Evolutionary conservation across 2,329 filamentous ascomycete species (phyloP).

Genomic region (Microascus cirrosus): DNA sequence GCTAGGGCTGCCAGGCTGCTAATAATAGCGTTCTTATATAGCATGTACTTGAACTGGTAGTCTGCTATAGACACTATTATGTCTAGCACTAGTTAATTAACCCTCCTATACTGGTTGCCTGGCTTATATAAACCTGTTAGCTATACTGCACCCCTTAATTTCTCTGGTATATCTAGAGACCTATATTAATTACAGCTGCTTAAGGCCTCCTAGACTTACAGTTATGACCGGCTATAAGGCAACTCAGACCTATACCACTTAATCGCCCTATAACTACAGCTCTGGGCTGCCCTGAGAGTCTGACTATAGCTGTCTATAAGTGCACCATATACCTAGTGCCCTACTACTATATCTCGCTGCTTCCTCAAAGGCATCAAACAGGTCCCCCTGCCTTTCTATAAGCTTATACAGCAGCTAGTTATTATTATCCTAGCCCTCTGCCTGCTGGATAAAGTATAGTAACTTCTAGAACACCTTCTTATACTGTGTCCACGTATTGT

Average conservation of each 20-base stretch:
- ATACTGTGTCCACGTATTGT: constrained; percentile 7
- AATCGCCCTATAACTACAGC: no score
- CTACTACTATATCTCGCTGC: neutral
- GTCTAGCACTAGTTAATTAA: neutral
- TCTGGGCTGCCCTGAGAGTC: no score
- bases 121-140: no score
- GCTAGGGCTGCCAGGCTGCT: constrained; percentile 7
- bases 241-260: no score
- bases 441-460: constrained; percentile 1
- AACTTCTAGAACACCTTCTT: constrained; percentile 4
- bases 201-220: no score
- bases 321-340: no score
- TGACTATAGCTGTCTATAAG: no score
- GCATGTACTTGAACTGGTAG: constrained; percentile 4
- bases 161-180: no score
- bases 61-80: constrained; percentile 3
- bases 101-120: no score
- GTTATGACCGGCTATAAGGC: no score
- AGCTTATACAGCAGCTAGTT: neutral
- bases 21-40: constrained; percentile 8
- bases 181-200: no score
- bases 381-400: constrained; percentile 1
- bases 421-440: neutral
- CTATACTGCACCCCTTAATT: no score
- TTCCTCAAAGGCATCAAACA: neutral